Evolutionary conservation across 495 filamentous ascomycete genomes (phyloP).

Genomic region (Annulohypoxylon maeteangense): DNA sequence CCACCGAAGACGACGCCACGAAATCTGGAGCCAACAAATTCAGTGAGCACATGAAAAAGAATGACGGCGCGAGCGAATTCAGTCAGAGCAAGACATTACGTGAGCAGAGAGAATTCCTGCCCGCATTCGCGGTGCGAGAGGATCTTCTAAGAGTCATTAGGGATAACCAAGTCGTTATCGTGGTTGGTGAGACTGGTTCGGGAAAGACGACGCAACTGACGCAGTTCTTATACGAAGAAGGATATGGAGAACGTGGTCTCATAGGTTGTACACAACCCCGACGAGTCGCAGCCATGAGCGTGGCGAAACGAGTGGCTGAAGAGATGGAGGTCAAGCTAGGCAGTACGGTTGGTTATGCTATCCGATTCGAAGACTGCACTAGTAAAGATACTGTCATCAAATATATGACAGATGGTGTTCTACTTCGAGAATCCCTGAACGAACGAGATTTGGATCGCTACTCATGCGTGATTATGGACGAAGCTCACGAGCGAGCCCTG

Average conservation of each 20-base stretch:
- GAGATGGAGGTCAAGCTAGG: conserved; percentile 99
- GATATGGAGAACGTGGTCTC: conserved; percentile 85
- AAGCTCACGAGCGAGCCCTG: conserved; percentile 95
- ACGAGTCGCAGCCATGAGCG: conserved; percentile 97
- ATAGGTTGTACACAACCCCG: conserved; percentile 97
- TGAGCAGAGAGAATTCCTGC: conserved; percentile 94
- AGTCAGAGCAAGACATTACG: conserved; percentile 89
- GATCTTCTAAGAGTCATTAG: conserved; percentile 93
- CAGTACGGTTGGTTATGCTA: conserved; percentile 91
- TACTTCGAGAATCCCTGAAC: conserved; percentile 91
- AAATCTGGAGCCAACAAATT: conserved; percentile 75
- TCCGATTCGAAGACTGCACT: conserved; percentile 98
- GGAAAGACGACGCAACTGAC: conserved; percentile 97
- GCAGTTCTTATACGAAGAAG: conserved; percentile 94
- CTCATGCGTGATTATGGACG: conserved; percentile 99
- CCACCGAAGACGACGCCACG: conserved; percentile 73
- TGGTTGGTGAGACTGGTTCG: conserved; percentile 95
- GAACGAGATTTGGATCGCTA: conserved; percentile 95
- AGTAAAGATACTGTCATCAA: conserved; percentile 95
- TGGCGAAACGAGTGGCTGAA: conserved; percentile 97
- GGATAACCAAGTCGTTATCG: conserved; percentile 96
- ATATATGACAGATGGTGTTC: conserved; percentile 99
- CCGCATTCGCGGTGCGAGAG: conserved; percentile 96
- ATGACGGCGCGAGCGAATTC: conserved; percentile 88
- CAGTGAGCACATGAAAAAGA: conserved; percentile 87